Evolutionary conservation across 83 land plant species (phyloP).

Genomic region (Thuja plicata): DNA sequence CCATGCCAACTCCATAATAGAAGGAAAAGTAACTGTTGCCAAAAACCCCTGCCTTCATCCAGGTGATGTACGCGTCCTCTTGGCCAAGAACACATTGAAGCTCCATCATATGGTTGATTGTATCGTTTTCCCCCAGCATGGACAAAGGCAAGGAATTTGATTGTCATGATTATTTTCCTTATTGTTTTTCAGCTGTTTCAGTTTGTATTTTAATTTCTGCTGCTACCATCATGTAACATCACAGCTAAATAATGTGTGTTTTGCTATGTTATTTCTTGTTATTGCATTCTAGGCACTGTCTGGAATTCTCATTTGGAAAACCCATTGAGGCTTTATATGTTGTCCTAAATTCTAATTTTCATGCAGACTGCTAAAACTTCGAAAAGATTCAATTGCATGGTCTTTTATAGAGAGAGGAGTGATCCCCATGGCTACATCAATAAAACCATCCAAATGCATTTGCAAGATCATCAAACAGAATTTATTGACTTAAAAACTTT

Average conservation of each 20-base stretch:
- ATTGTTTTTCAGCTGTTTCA: background rate
- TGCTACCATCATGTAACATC: background rate
- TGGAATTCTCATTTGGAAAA: background rate
- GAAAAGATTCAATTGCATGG: background rate
- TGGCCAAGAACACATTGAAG: slow-evolving; percentile 63
- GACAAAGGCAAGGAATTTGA: slow-evolving; percentile 53
- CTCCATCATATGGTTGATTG: slow-evolving; percentile 92
- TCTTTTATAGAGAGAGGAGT: background rate
- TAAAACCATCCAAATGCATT: background rate
- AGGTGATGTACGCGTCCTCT: slow-evolving; percentile 79
- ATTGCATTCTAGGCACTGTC: background rate
- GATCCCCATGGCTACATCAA: background rate
- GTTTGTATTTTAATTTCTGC: background rate
- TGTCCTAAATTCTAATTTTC: background rate
- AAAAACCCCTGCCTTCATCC: slow-evolving; percentile 97
- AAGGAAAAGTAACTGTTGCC: slow-evolving; percentile 77
- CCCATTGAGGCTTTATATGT: background rate
- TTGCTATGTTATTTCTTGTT: background rate
- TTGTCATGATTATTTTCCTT: background rate
- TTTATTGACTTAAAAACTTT: background rate
- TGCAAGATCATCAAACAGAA: background rate
- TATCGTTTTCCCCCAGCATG: slow-evolving; percentile 93
- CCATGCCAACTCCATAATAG: slow-evolving; percentile 30
- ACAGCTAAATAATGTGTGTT: background rate
- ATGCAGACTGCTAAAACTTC: background rate